Conservation (phyloP, 2,329 filamentous ascomycete species). For the Scortechinia acanthostroma region DNA sequence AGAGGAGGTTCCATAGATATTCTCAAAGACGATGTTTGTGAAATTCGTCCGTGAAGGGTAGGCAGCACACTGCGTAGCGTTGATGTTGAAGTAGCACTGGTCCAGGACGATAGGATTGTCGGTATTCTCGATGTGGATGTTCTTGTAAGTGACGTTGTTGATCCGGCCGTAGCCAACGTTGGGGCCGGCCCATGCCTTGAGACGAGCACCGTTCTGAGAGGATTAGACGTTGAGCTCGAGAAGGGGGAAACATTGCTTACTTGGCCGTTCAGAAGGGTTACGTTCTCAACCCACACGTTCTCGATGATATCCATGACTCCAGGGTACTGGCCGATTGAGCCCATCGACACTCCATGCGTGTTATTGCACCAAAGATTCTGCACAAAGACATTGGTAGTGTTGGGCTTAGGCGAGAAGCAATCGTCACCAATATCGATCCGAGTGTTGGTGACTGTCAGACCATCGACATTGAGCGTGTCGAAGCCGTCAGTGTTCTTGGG, state of each 20-base stretch:
- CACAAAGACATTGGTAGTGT: constrained; percentile 27
- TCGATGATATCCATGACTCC: constrained; percentile 21
- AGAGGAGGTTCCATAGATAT: no score
- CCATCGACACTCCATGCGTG: constrained; percentile 25
- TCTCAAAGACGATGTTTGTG: no score
- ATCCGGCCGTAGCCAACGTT: constrained; percentile 8
- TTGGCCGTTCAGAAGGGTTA: constrained; percentile 6
- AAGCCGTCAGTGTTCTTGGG: constrained; percentile 7
- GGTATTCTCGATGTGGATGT: constrained; percentile 10
- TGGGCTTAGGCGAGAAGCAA: constrained; percentile 28
- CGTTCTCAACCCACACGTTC: constrained; percentile 25
- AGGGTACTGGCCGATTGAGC: constrained; percentile 27
- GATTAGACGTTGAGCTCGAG: constrained; percentile 10
- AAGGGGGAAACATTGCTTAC: no score
- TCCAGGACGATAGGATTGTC: constrained; percentile 8
- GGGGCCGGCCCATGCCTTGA: constrained; percentile 7
- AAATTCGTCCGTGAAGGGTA: no score
- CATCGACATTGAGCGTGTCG: constrained; percentile 6
- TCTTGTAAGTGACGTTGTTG: constrained; percentile 10
- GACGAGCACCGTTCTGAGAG: constrained; percentile 6
- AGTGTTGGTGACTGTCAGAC: constrained; percentile 3
- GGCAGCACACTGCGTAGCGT: no score
- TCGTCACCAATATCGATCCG: constrained; percentile 16
- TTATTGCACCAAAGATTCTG: constrained; percentile 26
- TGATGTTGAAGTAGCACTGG: no score